Evolutionary conservation across 2,329 filamentous ascomycete species (phyloP), one percentile per base, ranked within the genome.

Genomic region (Calonectria fujianensis): DNA sequence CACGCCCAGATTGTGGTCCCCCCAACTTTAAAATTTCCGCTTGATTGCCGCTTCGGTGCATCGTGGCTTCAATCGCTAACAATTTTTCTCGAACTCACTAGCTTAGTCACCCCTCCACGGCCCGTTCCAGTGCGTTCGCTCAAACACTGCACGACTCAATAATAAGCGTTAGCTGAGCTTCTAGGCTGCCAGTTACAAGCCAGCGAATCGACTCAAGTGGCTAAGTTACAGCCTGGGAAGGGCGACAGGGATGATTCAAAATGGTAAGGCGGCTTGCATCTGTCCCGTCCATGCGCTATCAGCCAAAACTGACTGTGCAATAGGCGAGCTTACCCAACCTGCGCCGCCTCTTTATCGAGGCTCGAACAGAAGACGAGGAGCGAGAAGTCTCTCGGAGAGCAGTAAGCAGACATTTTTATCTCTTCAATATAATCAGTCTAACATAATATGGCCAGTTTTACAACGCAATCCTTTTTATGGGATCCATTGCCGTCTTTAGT

Each of bases 391-490:
- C 97, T 18, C 91, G 97, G 79, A 97, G 93, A 85, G 97, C 97
- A 68, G 97, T 98, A 71, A 72, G 71, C 65, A 29, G 4, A 20
- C 18, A 11, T 50, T n/a, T 29, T 13, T 37, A 2, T 35, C 35
- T 20, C 9, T 24, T 8, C 20, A 20, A 10, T 10, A 18, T 11
- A 5, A 54, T 18, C 3, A 48, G 41, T 31, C 75, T 81, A 39
- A 82, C 59, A 74, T 61, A 74, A 64, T 37, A 6, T 7, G 3
- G 74, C 39, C 81, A 98, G 97, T 99, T 99, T 85, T 99, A 99
- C 87, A 98, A 99, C 82, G 92, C 98, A 0, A 96, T 98, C 1
- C 89, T 98, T 2, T 99, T 98, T 87, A 96, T 99, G 89, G 97
- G 96, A 31, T 98, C 97, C 0, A 94, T 99, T 31, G 96, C 96